Conservation (phyloP, 75 land plant species). For the Adiantum capillusveneris region DNA sequence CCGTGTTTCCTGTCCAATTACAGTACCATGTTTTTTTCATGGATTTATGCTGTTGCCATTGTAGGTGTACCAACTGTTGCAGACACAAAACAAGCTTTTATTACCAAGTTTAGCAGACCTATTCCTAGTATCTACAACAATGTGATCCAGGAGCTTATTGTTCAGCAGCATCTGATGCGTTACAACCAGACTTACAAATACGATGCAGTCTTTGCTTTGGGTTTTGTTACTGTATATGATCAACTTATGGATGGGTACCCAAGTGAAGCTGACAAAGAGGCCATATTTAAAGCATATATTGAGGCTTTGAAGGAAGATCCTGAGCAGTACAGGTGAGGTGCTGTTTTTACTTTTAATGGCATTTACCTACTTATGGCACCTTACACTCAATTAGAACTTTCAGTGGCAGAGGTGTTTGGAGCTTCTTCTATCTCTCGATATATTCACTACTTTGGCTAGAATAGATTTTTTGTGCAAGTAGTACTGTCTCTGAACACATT, state of each 20-base stretch:
- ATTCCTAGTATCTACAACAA: conserved; percentile 94
- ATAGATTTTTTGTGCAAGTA: no score
- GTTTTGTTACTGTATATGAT: conserved; percentile 93
- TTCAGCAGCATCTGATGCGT: conserved; percentile 93
- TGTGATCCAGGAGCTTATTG: conserved; percentile 85
- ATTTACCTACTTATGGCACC: no score
- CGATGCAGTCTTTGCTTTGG: conserved; percentile 93
- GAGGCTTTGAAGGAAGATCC: conserved; percentile 82
- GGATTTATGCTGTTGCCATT: no score
- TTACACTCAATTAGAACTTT: no score
- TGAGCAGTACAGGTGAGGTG: conserved; percentile 67
- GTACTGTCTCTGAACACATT: no score
- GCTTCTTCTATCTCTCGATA: no score
- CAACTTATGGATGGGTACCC: conserved; percentile 99
- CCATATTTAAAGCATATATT: conserved; percentile 80
- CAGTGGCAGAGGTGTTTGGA: no score
- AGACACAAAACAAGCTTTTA: conserved; percentile 76
- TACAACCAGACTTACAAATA: conserved; percentile 81
- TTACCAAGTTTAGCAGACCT: conserved; percentile 69
- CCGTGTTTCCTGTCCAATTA: no score
- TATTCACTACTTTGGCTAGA: no score
- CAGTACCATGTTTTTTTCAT: no score
- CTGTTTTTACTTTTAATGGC: no score
- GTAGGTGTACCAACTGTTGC: conserved; percentile 82
- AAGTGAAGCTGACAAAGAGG: conserved; percentile 61